phyloP scores from a whole-genome alignment of 768 basidiomycete genomes.

The Macrolepiota fuliginosa region DNA sequence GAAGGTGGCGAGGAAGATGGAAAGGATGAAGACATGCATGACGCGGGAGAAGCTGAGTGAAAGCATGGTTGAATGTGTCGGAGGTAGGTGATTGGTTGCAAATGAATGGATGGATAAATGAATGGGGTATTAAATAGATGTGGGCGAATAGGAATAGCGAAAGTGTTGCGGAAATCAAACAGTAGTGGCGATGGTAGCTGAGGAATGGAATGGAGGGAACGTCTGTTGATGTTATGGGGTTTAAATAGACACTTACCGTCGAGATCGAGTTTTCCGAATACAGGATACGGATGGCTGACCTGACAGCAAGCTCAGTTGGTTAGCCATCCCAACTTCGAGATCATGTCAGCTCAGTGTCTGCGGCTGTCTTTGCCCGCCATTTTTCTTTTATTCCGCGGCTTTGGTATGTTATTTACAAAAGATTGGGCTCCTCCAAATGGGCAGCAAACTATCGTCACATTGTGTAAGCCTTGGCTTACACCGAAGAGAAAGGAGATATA shows the following conservation, averaged over 20 bases:
- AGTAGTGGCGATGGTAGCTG: not conserved
- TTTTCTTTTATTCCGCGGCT: too few relatives aligned
- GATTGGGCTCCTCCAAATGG: too few relatives aligned
- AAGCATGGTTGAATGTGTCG: not conserved
- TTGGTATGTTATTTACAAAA: too few relatives aligned
- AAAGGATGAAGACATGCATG: not conserved
- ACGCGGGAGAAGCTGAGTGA: not conserved
- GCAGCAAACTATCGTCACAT: too few relatives aligned
- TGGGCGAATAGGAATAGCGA: not conserved
- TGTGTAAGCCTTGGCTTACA: too few relatives aligned
- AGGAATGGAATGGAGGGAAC: not conserved
- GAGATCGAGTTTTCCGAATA: not conserved
- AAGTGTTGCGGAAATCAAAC: not conserved
- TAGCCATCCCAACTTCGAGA: too few relatives aligned
- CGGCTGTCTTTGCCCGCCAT: too few relatives aligned
- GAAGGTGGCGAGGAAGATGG: not conserved
- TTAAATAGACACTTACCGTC: not conserved
- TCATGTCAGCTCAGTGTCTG: too few relatives aligned
- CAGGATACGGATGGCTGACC: not conserved
- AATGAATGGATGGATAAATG: not conserved
- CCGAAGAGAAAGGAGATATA: too few relatives aligned
- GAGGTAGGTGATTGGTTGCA: not conserved
- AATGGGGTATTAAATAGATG: not conserved
- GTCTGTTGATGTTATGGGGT: not conserved
- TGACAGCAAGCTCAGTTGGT: too few relatives aligned